A percentile compares a stretch with the other conserved stretches of the same genome.
These are phyloP conservation scores for Elsinoe batatas DNA, from an alignment of 2,329 filamentous ascomycete species.

Conservation along the genomic window DNA sequence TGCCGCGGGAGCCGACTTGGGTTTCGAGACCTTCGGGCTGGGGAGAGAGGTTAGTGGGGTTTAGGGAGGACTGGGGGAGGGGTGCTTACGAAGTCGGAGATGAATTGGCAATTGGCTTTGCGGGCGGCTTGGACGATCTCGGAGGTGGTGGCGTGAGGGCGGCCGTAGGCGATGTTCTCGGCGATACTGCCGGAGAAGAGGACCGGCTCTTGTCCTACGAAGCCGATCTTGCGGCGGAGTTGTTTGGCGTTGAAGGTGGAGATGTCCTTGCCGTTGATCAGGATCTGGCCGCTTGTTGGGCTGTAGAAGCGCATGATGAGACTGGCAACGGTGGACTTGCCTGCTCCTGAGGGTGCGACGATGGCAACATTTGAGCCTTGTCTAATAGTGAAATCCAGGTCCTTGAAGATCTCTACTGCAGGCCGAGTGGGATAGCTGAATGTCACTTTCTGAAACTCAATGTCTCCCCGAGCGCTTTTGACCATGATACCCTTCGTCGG, in stretches of 20 bases:
- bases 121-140: slow-evolving; percentile 82
- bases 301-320: slow-evolving; percentile 85
- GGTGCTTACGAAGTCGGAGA: slow-evolving; percentile 69
- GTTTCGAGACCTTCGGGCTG: slow-evolving; percentile 88
- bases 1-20: slow-evolving; percentile 80
- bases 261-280: slow-evolving; percentile 77
- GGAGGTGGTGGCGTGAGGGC: slow-evolving; percentile 62
- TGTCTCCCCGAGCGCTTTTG: slow-evolving; percentile 73
- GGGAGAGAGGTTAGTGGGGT: slow-evolving; percentile 7
- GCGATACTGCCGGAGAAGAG: slow-evolving; percentile 78
- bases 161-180: slow-evolving; percentile 87
- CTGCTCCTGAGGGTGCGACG: slow-evolving; percentile 89
- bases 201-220: slow-evolving; percentile 92
- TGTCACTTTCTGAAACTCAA: slow-evolving; percentile 73
- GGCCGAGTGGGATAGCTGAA: slow-evolving; percentile 93
- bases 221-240: slow-evolving; percentile 79
- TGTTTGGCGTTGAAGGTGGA: slow-evolving; percentile 86
- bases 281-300: slow-evolving; percentile 65
- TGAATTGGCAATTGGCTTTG: slow-evolving; percentile 92
- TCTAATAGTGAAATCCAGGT: slow-evolving; percentile 81
- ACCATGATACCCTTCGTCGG: slow-evolving; percentile 74
- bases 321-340: slow-evolving; percentile 93
- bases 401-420: slow-evolving; percentile 81
- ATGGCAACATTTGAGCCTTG: slow-evolving; percentile 92
- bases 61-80: not conserved